phyloP scores from a whole-genome alignment of 2,329 filamentous ascomycete genomes.

The Colletotrichum sp. region DNA sequence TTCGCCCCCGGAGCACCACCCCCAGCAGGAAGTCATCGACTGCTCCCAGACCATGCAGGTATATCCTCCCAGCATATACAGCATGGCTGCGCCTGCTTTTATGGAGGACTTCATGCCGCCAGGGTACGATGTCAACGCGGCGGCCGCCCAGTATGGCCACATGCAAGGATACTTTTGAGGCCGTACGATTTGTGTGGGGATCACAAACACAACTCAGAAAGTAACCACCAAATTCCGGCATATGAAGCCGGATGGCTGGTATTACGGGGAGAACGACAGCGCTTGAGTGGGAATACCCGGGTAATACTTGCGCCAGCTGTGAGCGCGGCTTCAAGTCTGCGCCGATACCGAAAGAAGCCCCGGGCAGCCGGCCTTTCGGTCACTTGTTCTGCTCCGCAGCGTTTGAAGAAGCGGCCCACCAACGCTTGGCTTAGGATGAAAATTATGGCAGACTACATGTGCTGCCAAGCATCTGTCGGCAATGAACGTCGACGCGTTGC shows the following conservation, averaged over 20 bases:
- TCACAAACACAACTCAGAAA: rapidly evolving
- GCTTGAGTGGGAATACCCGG: background rate
- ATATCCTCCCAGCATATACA: background rate
- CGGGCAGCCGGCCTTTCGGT: background rate
- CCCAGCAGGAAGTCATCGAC: background rate
- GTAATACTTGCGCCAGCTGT: background rate
- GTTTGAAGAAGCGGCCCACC: background rate
- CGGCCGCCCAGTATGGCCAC: background rate
- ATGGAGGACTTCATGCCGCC: slow-evolving; percentile 2
- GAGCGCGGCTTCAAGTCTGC: background rate
- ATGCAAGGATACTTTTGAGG: background rate
- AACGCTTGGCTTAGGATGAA: background rate
- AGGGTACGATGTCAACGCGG: background rate
- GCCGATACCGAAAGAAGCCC: background rate
- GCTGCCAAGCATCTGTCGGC: background rate
- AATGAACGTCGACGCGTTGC: background rate
- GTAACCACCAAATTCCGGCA: background rate
- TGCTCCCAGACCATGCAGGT: slow-evolving; percentile 8
- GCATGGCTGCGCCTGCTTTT: background rate
- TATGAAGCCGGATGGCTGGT: background rate
- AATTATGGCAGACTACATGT: background rate
- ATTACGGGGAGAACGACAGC: background rate
- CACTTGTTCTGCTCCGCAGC: background rate
- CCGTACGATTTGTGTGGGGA: background rate
- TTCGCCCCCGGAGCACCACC: background rate